Base-by-base conservation (phyloP, 2,329 filamentous ascomycete genomes). In the Fusarium tuaranense region DNA sequence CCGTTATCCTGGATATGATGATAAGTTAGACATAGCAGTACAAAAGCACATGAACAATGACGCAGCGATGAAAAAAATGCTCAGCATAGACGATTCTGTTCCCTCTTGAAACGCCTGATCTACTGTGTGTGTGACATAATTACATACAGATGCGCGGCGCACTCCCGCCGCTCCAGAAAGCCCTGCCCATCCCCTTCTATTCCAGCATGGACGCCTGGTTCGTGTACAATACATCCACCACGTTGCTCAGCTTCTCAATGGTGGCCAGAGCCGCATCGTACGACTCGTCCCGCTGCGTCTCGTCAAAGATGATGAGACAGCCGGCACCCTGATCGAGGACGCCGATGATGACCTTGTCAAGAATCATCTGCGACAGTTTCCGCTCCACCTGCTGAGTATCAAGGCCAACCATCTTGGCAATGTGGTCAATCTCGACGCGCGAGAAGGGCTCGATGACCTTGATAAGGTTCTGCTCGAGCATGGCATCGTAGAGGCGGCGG, bases 371-470 rank as follows among this genome's bases (percentile, higher is more conserved):
- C 55, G 94, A 97, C 74, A 99, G 89, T 89, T 99, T 99, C 79
- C 95, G 92, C 90, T 99, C 97, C 70, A 99, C 97, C 87, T 98
- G 96, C 84, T 95, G 93, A 30, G 94, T 97, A 83, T 98, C 97
- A 72, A 99, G 89, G 44, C 96, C 95, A 63, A 99, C 97, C 93
- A 98, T 97, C 88, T 97, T 95, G 78, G 97, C 96, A 80, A 99
- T 95, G 83, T 99, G 97, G 79, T 93, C 93, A 79, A 99, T 97
- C 86, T 99, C 97, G 64, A 99, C 97, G 72, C 95, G 92, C 80
- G 94, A 97, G 87, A 98, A 99, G 25, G 97, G 97, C 88, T 99
- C 97, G 82, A 99, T 99, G 73, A 99, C 97, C 88, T 99, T 98
- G 90, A 98, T 97, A 48, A 99, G 90, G 85, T 99, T 99, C 89